Base-by-base conservation (phyloP, 2,329 filamentous ascomycete genomes). In the Diplodia sapinea region DNA sequence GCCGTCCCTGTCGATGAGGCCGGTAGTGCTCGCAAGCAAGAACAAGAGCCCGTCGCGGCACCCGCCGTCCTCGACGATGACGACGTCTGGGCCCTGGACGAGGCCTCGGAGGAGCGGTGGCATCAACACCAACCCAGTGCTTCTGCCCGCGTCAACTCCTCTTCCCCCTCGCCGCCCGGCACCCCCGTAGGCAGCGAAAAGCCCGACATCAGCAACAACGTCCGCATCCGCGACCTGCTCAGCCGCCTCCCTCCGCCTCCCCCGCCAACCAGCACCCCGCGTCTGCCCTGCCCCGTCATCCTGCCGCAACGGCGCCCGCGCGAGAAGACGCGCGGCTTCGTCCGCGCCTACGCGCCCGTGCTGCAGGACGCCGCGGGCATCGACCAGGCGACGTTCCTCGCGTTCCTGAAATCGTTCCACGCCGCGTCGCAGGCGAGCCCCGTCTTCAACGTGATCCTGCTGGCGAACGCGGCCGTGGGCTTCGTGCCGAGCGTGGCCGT, bases 291-390 rank as follows among this genome's bases (percentile, higher is more conserved):
- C 59, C 83, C 84, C 0, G 82, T 87, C 26, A 80, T 87, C 26
- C 73, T 87, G 3, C 83, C 84, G 0, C 85, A 87, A 68, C 76
- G 85, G 2, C 80, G 85, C 12, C 85, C 85, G 0, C 78, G 80
- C 36, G 77, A 80, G 38, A 82, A 82, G 63, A 72, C 75, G 0
- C 78, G 85, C 13, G 85, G 85, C 0, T 86, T 87, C 70, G 76
- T 86, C 3, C 79, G 81, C n/a, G 85, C 83, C 0, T 87, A 87
- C 71, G 79, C 84, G 0, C 85, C 85, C 0, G 73, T 82, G 0
- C 77, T 87, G 7, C 17, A 20, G 0, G 77, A 75, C n/a, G 71
- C 79, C 13, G 75, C 75, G 15, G 83, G 81, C 2, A 83, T 87
- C 69, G 79, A 82, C 65, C 80, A 86, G 72, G 73, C 76, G 3